Evolutionary conservation across 129 eudicot genomes (phyloP), one percentile per base, ranked within the genome.

Genomic region (Flaveria trinervia): DNA sequence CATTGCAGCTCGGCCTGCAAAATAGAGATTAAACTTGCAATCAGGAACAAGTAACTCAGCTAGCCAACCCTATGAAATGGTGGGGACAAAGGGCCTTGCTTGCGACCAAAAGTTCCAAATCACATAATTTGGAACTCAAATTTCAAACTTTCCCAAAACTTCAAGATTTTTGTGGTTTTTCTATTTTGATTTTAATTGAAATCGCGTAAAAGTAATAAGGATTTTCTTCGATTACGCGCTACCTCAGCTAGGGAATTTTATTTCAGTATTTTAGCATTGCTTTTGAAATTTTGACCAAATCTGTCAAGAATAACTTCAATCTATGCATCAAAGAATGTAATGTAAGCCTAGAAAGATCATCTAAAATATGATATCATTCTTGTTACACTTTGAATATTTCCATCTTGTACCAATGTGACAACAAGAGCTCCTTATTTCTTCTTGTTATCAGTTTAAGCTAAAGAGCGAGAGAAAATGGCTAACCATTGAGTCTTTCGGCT

Each of bases 1-100:
- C 99, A 95, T 95, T 70, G 99, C 99, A 75, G 99, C 99, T 22
- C 97, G 96, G 7, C 97, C 99, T 95, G 83, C 80, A 86, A 50
- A 80, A 77, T 11, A 57, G 52, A 1, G 13, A 11, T 74, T 43
- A 72, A 22, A 28, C 25, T 33, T 62, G 68, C 6, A 0, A 62
- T 15, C 22, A 62, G 68, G 22, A 62, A 62, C 68, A 62, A 5
- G 5, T 14, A 62, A 28, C 20, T 28, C 44, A 25, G 5, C 12
- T 25, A 60, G 39, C 67, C 36, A 73, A 26, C 18, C 2, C 16
- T 10, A 15, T 15, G 26, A 3, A 17, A n/a, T n/a, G n/a, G 1
- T 71, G 11, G 59, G 76, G 30, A 68, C 10, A 60, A 51, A n/a
- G 54, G 8, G 7, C 1, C 41, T 36, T 0, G 41, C 41, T 1